These are phyloP conservation scores for Solanum chacoense DNA, from an alignment of 305 asterid genomes.

Conservation along the genomic window DNA sequence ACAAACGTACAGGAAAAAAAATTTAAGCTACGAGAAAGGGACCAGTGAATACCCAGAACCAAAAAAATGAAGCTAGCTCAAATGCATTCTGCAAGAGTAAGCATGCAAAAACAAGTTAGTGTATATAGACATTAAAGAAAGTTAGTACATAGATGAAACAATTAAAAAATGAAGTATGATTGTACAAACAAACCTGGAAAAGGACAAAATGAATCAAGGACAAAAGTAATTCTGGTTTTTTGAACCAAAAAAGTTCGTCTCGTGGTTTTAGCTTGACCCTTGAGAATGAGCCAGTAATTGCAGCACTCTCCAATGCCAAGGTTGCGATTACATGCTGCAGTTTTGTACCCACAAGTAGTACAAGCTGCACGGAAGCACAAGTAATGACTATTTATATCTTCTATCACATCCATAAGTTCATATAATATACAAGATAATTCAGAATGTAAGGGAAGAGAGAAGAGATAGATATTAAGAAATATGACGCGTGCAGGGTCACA, in stretches of 20 bases:
- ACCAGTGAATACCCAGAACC: slow-evolving; percentile 87
- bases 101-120: slow-evolving; percentile 4
- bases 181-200: slow-evolving; percentile 53
- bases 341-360: slow-evolving; percentile 83
- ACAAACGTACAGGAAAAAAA: not conserved
- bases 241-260: slow-evolving; percentile 94
- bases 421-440: not conserved
- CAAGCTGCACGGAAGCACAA: slow-evolving; percentile 51
- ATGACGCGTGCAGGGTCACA: not conserved
- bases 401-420: not conserved
- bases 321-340: slow-evolving; percentile 95
- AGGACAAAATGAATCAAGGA: slow-evolving; percentile 83
- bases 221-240: slow-evolving; percentile 62
- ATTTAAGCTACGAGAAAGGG: not conserved
- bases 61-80: slow-evolving; percentile 97
- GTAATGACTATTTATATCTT: not conserved
- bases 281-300: slow-evolving; percentile 39
- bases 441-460: not conserved
- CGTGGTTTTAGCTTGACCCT: slow-evolving; percentile 65
- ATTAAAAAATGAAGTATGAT: not conserved
- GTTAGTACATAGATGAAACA: not conserved
- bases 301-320: slow-evolving; percentile 95
- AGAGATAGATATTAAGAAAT: not conserved
- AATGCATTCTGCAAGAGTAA: slow-evolving; percentile 78
- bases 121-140: not conserved